Conservation (phyloP, 306 rosid genomes). For the Gillenia trifoliata region DNA sequence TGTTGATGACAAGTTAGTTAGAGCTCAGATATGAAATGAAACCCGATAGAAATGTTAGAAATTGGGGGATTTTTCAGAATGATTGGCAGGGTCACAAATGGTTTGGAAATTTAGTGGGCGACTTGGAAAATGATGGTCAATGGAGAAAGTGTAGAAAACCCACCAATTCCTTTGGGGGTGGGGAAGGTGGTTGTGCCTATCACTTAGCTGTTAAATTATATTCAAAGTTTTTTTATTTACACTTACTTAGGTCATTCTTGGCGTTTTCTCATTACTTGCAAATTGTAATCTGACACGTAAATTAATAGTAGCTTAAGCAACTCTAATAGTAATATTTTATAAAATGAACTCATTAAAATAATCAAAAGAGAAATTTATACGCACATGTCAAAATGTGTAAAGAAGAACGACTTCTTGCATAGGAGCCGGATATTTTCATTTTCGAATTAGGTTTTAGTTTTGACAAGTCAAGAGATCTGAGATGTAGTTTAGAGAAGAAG, state of each 20-base stretch:
- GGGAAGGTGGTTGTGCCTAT: neutral
- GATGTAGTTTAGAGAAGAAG: neutral
- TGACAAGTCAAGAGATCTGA: no score
- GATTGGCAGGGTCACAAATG: neutral
- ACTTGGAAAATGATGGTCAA: neutral
- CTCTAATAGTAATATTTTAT: no score
- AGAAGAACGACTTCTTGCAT: accelerated
- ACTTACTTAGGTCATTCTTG: no score
- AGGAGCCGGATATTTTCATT: no score
- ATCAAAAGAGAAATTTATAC: accelerated
- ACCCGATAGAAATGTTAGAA: neutral
- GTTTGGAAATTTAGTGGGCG: neutral
- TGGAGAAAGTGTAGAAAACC: neutral
- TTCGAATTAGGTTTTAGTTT: no score
- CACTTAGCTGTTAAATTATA: neutral
- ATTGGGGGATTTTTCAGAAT: neutral
- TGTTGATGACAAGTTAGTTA: neutral
- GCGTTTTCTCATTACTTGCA: no score
- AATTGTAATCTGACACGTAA: no score
- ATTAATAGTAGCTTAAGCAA: no score
- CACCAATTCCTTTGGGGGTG: neutral
- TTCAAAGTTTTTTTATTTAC: no score
- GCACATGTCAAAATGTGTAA: accelerated
- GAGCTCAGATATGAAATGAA: neutral
- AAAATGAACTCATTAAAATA: no score